Conservation (phyloP, 352 stramenopile genomes). For the Pilasporangium apinafurcum region DNA sequence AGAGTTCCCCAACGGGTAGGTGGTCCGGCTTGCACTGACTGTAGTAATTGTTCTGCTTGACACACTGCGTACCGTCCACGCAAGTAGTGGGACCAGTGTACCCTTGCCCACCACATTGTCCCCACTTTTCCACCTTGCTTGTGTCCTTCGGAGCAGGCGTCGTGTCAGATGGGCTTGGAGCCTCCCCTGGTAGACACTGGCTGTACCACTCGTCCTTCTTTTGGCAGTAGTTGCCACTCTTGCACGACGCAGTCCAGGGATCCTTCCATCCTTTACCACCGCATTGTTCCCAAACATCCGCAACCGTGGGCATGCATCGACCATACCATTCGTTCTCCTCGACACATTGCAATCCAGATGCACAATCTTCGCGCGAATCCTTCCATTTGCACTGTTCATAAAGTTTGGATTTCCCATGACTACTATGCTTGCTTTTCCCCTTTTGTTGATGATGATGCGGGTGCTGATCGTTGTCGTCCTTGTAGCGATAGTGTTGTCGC, state of each 20-base stretch:
- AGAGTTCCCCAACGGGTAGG: conserved; percentile 8
- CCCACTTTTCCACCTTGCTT: conserved; percentile 3
- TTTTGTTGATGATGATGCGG: neutral
- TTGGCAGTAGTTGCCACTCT: conserved; percentile 7
- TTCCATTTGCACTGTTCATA: conserved; percentile 10
- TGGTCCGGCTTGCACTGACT: conserved; percentile 15
- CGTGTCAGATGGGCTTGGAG: neutral
- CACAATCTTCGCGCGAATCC: conserved; percentile 8
- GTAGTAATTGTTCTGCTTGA: conserved; percentile 20
- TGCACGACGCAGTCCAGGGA: conserved; percentile 13
- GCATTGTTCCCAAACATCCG: conserved; percentile 18
- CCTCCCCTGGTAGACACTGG: conserved; percentile 11
- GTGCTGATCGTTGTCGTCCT: conserved; percentile 1
- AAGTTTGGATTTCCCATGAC: too few species aligned
- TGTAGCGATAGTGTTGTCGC: conserved; percentile 3
- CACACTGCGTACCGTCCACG: conserved; percentile 11
- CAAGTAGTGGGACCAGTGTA: conserved; percentile 6
- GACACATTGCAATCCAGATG: conserved; percentile 12
- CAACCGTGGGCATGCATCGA: conserved; percentile 12
- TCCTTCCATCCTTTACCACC: conserved; percentile 10
- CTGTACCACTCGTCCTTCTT: conserved; percentile 17
- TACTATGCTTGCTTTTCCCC: neutral
- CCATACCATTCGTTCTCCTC: conserved; percentile 21
- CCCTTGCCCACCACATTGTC: conserved; percentile 19
- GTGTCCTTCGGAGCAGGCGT: neutral